A percentile compares a stretch with the other conserved stretches of the same genome.
Evolutionary conservation across 2,329 filamentous ascomycete genomes (phyloP).

Genomic region (Fusarium solani-melongenae): DNA sequence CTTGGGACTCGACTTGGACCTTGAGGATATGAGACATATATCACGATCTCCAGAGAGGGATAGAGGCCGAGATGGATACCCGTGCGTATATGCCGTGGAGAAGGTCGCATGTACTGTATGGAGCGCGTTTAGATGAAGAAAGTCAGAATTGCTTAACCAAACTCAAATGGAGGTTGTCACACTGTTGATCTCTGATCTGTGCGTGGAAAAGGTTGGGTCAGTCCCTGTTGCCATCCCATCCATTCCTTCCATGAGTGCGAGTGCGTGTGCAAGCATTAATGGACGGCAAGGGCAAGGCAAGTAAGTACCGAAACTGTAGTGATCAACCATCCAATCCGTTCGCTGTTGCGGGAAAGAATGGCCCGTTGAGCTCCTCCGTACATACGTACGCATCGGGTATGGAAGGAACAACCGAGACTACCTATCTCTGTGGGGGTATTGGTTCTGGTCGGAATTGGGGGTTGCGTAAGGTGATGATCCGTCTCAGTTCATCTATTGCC

Average conservation of each 20-base stretch:
- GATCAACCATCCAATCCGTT: not conserved
- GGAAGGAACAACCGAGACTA: not conserved
- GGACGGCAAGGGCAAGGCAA: not conserved
- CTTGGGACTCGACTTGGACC: conserved; percentile 16
- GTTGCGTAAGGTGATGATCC: conserved; percentile 3
- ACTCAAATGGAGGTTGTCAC: not conserved
- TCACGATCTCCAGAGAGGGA: not conserved
- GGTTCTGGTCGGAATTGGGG: conserved; percentile 10
- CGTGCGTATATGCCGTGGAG: not conserved
- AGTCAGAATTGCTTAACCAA: not conserved
- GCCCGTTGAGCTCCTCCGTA: not conserved
- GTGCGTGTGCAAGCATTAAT: not conserved
- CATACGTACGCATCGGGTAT: conserved; percentile 3
- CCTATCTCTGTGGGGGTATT: conserved; percentile 31
- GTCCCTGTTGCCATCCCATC: conserved; percentile 1
- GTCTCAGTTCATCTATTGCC: conserved; percentile 23
- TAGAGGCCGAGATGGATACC: not conserved
- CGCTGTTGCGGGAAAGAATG: not conserved
- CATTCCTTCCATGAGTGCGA: not conserved
- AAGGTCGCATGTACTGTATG: not conserved
- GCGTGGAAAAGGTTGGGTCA: not conserved
- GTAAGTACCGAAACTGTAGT: conserved; percentile 3
- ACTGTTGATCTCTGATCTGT: conserved; percentile 1
- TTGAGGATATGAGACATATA: not conserved
- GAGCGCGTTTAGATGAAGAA: not conserved